Evolutionary conservation across 2,329 filamentous ascomycete species (phyloP), one percentile per base, ranked within the genome.

Genomic region (Aspergillus texensis): DNA sequence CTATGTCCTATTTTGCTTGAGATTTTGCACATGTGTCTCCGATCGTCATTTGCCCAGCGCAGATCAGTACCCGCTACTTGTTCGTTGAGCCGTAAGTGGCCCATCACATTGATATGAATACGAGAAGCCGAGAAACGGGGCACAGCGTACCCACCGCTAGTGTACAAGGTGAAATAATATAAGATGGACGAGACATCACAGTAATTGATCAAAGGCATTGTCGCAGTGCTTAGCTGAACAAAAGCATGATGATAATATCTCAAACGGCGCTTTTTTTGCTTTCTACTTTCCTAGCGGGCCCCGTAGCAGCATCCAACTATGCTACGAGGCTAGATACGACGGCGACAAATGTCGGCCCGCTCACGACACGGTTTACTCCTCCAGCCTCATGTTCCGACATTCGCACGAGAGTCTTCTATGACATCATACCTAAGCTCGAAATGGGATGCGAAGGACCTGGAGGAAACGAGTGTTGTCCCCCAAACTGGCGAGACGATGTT

Each of bases 401-500:
- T 3, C 57, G 45, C n/a, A 58, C 57, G n/a, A 45, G 39, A 21
- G 8, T 3, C 6, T 16, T 43, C 19, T 56, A 60, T 26, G 58
- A 46, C 3, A 16, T 34, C 6, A 12, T 12, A 0, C 65, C 59
- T 3, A 32, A 46, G 16, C 52, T 63, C 10, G 56, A 62, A 46
- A 43, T 59, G 10, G 65, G 61, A 41, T 63, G 64, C 16, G 58
- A 59, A 32, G 65, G 61, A 1, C 59, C 61, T 0, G 59, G 58
- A 11, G 59, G 62, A 2, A 45, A 60, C 4, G 65, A 68, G 9
- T 67, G 66, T 30, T 66, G 61, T 24, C 65, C 65, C 4, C 46
- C 57, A 4, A 48, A 56, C 6, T 68, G 66, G 66, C 39, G 54
- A 4, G 43, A 11, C 2, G 52, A 52, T 26, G 58, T 62, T 12